Base-by-base conservation (phyloP, 306 rosid genomes). In the Fragaria ananassa region DNA sequence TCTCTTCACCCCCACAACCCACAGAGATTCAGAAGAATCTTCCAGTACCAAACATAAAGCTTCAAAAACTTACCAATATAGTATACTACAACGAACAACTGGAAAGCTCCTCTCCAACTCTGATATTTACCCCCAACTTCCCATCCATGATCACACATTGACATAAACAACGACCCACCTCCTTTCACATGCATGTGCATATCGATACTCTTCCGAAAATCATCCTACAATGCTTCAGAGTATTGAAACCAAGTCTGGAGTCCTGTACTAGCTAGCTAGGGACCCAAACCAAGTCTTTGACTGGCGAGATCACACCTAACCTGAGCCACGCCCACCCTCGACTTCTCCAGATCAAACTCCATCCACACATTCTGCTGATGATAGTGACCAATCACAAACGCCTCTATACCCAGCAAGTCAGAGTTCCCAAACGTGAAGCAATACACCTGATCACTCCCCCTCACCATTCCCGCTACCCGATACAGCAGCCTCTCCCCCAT, bases 281-380 rank as follows among this genome's bases (percentile, higher is more conserved):
- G 63, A 23, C 51, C 85, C 66, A 87, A n/a, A 0, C 90, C 93
- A 10, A 90, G 88, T n/a, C 84, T 81, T 84, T 85, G 87, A 85
- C 93, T 78, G 0, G 92, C 97, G 6, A 88, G 89, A 7, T 91
- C 91, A 70, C 98, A 93, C 65, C 80, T 85, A 4, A 89, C 81
- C 44, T 84, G 85, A 3, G 87, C 93, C 64, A 93, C 88, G 60
- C 98, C 97, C 49, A 93, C 85, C 72, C 98, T 85, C 3, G 92
- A 88, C 47, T 84, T 91, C 47, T 41, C 92, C 78, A 91, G 50
- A 74, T 93, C 98, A 67, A 91, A 93, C 76, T 93, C 98, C 93
- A 91, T 87, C 98, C 98, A 93, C 87, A 93, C 79, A 72, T 93
- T 91, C 56, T 89, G 96, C 75, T 93, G 98, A 51, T 93, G 98